Conservation (phyloP, 23 red algal genomes). For the Agarophyton chilense region DNA sequence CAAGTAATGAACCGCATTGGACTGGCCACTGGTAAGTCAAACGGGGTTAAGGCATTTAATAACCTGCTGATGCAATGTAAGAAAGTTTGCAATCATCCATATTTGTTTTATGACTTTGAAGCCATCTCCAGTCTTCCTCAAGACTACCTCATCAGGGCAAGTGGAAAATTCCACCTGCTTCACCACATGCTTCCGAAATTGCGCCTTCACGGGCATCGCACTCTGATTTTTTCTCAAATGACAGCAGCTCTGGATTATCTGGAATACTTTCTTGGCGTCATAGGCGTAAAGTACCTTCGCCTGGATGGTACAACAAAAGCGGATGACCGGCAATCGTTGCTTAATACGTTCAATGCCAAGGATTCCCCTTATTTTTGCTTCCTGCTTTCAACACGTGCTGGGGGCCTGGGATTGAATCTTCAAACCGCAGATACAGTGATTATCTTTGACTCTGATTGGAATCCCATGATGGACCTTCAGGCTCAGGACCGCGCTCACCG, state of each 20-base stretch:
- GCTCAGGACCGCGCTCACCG: slow-evolving; percentile 99
- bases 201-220: slow-evolving; percentile 74
- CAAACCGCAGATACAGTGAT: slow-evolving; percentile 99
- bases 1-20: slow-evolving; percentile 70
- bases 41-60: slow-evolving; percentile 70
- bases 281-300: slow-evolving; percentile 83
- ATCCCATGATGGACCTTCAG: slow-evolving; percentile 99
- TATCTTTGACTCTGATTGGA: slow-evolving; percentile 99
- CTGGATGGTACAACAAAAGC: slow-evolving; percentile 92
- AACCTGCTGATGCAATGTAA: slow-evolving; percentile 96
- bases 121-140: slow-evolving; percentile 55
- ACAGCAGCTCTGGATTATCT: slow-evolving; percentile 87
- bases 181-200: slow-evolving; percentile 88
- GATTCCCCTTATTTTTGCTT: slow-evolving; percentile 93
- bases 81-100: slow-evolving; percentile 99
- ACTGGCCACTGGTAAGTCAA: slow-evolving; percentile 65
- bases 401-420: slow-evolving; percentile 96
- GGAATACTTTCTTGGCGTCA: slow-evolving; percentile 75
- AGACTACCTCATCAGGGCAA: slow-evolving; percentile 83
- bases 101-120: slow-evolving; percentile 92
- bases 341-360: slow-evolving; percentile 90
- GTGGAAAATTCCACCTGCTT: slow-evolving; percentile 94
- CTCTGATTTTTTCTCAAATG: slow-evolving; percentile 98
- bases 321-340: slow-evolving; percentile 83
- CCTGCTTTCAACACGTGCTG: slow-evolving; percentile 94